Base-by-base conservation (phyloP, 2,329 filamentous ascomycete species). In the Diaporthe amygdali region DNA sequence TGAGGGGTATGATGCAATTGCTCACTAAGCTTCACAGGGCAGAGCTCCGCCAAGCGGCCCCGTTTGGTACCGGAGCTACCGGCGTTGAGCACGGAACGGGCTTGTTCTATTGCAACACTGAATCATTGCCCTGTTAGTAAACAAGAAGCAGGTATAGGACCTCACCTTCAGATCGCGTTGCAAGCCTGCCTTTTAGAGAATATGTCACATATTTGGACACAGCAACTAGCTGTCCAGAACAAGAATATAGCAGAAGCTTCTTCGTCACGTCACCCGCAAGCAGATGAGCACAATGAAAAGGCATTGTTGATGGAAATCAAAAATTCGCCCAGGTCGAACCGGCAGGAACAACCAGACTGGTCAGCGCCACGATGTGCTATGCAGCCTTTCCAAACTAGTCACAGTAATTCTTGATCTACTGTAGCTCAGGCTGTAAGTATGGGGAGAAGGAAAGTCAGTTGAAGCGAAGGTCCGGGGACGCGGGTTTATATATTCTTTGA, bases 301-400 rank as follows among this genome's bases (percentile, higher is more conserved):
- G 44, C 49, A 41, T 75, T 63, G 70, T 55, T 51, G 39, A 47
- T 12, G 69, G 73, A 80, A 76, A 85, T 80, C 84, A 84, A 85
- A 84, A 86, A 84, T 85, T 85, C 82, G 78, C 82, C 81, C 79
- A 80, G 83, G 81, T 86, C 83, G 84, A 84, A 82, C 82, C 82
- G 81, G 81, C 85, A 86, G 83, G 83, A 82, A 84, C 85, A 84
- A 85, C 80, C 82, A 85, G 81, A 76, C 77, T 78, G 81, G 79
- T 80, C 76, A 79, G 84, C 83, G 81, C 84, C 84, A 81, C 84
- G 84, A 78, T 84, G 84, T 87, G 84, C 84, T 84, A 86, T 87
- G 84, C 84, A 87, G 84, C 83, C 80, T 79, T 80, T 78, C 82
- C 81, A 75, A 76, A 77, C 81, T 85, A 81, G 79, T 76, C 75